phyloP scores from a whole-genome alignment of 1,284 basidiomycete genomes.

The Ganoderma resinaceum region DNA sequence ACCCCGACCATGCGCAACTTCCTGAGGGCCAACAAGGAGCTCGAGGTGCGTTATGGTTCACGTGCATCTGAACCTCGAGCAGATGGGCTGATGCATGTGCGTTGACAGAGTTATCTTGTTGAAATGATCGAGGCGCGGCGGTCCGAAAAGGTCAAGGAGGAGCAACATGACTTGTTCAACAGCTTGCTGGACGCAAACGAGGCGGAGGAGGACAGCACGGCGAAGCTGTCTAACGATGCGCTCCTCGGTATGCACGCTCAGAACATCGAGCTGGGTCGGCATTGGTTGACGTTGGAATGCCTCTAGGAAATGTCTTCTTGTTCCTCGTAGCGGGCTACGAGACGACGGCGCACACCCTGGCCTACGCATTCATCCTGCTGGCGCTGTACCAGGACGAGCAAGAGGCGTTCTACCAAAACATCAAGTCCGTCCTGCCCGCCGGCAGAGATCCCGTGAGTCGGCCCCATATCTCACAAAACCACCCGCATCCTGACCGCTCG shows the following conservation, averaged over 20 bases:
- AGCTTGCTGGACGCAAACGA: slow-evolving; percentile 58
- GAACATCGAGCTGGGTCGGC: no score
- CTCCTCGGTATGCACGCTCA: slow-evolving; percentile 50
- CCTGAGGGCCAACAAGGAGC: slow-evolving; percentile 52
- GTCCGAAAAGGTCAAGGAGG: slow-evolving; percentile 45
- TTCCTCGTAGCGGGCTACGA: slow-evolving; percentile 65
- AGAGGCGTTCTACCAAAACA: slow-evolving; percentile 60
- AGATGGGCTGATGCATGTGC: not conserved
- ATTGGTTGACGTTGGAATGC: not conserved
- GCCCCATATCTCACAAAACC: not conserved
- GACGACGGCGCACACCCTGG: slow-evolving; percentile 62
- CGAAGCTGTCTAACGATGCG: slow-evolving; percentile 53
- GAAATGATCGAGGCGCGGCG: slow-evolving; percentile 62
- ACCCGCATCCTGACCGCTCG: no score
- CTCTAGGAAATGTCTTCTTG: slow-evolving; percentile 55
- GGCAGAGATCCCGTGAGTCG: slow-evolving; percentile 16
- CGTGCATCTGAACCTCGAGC: not conserved
- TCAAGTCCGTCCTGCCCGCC: slow-evolving; percentile 19
- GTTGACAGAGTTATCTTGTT: slow-evolving; percentile 53
- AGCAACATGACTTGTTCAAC: slow-evolving; percentile 61
- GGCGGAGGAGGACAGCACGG: slow-evolving; percentile 41
- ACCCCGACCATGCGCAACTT: slow-evolving; percentile 47
- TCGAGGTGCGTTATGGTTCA: slow-evolving; percentile 45
- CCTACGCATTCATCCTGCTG: slow-evolving; percentile 60
- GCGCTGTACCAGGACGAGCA: slow-evolving; percentile 68